These are phyloP conservation scores for Prunus fruticosa DNA, from an alignment of 306 rosid genomes.

Conservation along the genomic window DNA sequence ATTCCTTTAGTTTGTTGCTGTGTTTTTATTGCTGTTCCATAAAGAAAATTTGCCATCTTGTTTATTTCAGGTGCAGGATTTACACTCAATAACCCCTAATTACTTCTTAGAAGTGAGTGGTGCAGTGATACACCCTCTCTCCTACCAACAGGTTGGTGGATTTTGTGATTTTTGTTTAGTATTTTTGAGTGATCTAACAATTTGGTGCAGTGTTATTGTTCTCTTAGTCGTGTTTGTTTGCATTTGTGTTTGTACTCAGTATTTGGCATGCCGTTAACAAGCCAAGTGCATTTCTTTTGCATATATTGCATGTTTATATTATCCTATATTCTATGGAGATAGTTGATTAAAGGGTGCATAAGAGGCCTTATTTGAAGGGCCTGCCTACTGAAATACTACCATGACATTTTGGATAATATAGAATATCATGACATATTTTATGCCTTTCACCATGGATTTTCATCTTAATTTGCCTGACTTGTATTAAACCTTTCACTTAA, in stretches of 20 bases:
- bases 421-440: too few species aligned
- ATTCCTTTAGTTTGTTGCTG: background rate
- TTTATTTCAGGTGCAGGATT: slow-evolving; percentile 82
- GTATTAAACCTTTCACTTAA: background rate
- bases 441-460: background rate
- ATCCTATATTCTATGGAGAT: background rate
- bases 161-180: background rate
- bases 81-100: slow-evolving; percentile 87
- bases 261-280: background rate
- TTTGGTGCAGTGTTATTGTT: background rate
- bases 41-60: background rate
- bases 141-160: slow-evolving; percentile 92
- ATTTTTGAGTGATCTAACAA: slow-evolving; percentile 1
- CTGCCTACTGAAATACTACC: background rate
- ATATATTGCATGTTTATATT: background rate
- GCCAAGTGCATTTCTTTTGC: background rate
- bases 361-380: background rate
- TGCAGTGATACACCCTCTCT: slow-evolving; percentile 93
- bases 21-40: background rate
- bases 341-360: background rate
- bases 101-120: slow-evolving; percentile 93
- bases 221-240: background rate
- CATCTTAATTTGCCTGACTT: background rate
- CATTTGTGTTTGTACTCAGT: background rate
- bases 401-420: too few species aligned